These are phyloP conservation scores for Abelmoschus esculentus DNA, from an alignment of 345 rosid genomes.

Conservation along the genomic window DNA sequence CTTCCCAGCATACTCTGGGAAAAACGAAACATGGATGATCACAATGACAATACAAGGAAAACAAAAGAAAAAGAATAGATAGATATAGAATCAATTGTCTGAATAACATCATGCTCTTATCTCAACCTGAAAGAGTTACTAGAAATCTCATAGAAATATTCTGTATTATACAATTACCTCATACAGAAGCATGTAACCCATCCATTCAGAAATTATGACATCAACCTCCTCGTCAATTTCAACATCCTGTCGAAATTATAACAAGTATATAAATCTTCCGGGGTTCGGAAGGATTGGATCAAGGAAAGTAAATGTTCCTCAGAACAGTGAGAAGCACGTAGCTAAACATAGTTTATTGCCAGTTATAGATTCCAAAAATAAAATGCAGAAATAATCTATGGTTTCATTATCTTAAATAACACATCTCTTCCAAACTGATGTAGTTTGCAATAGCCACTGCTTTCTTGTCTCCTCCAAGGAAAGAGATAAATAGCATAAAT, in stretches of 20 bases:
- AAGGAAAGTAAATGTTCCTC: background rate
- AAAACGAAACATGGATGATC: background rate
- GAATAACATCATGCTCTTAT: background rate
- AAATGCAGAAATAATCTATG: too few species aligned
- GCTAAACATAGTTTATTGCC: background rate
- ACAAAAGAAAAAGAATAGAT: background rate
- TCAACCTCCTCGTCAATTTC: slow-evolving; percentile 92
- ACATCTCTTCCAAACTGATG: too few species aligned
- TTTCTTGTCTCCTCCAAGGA: too few species aligned
- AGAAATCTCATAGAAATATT: slow-evolving; percentile 5
- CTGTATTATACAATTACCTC: slow-evolving; percentile 48
- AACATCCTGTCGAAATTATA: slow-evolving; percentile 64
- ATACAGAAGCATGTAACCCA: slow-evolving; percentile 98
- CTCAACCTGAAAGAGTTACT: background rate
- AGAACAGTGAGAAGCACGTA: background rate
- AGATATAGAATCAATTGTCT: background rate
- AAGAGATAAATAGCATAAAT: background rate
- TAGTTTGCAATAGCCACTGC: too few species aligned
- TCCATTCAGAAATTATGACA: slow-evolving; percentile 95
- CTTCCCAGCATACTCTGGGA: slow-evolving; percentile 95
- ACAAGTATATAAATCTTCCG: slow-evolving; percentile 3
- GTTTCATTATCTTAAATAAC: too few species aligned
- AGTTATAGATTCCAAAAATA: background rate
- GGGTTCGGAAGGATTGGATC: slow-evolving; percentile 5
- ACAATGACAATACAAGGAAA: slow-evolving; percentile 4